These are phyloP conservation scores for Capronia epimyces DNA, from an alignment of 2,329 filamentous ascomycete species.

Conservation along the genomic window DNA sequence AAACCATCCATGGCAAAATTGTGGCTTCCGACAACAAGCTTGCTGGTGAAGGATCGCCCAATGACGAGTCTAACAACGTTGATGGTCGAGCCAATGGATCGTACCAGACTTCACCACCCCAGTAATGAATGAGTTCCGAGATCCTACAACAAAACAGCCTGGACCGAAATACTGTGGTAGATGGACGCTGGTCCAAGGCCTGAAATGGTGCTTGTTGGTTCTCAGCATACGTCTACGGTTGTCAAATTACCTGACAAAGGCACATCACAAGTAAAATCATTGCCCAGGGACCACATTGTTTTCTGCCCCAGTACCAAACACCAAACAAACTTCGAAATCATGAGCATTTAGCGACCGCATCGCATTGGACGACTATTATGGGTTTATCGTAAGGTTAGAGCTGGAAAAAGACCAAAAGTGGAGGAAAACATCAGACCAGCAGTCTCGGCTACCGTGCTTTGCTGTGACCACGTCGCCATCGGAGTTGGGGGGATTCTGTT, in stretches of 20 bases:
- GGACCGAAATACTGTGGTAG: neutral
- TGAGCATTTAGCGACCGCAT: neutral
- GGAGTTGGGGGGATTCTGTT: neutral
- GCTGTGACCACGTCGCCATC: neutral
- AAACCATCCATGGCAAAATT: constrained; percentile 29
- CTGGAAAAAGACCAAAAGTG: neutral
- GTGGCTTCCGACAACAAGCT: constrained; percentile 28
- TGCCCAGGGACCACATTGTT: neutral
- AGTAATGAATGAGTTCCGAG: constrained; percentile 3
- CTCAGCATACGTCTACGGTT: neutral
- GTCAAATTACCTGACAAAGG: neutral
- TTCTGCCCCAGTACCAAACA: neutral
- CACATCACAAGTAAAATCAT: neutral
- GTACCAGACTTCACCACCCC: constrained; percentile 27
- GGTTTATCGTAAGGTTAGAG: neutral
- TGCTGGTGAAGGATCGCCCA: constrained; percentile 27
- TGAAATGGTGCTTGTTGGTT: neutral
- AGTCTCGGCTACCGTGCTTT: neutral
- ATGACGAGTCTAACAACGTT: constrained; percentile 25
- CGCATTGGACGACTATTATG: neutral
- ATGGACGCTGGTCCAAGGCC: neutral
- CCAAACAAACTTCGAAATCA: neutral
- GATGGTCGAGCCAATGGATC: constrained; percentile 26
- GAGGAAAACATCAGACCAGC: neutral
- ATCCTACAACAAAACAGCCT: too few relatives aligned